Percentiles rank a stretch among this genome's conserved stretches.
These are phyloP conservation scores for Pythium aquatile DNA, from an alignment of 352 stramenopile species.

Conservation along the genomic window DNA sequence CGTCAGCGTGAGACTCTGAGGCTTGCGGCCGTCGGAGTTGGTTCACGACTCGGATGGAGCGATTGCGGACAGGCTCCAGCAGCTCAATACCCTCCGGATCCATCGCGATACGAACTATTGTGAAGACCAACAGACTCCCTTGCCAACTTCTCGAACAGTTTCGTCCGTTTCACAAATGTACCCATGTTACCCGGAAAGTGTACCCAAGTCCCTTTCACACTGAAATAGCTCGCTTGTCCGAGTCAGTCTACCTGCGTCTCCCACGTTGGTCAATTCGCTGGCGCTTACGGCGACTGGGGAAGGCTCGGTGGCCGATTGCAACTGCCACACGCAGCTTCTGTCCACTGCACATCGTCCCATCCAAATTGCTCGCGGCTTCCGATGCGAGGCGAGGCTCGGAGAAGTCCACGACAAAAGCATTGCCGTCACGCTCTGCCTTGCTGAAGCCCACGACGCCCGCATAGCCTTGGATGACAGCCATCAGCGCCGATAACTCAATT, in stretches of 20 bases:
- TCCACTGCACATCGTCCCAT: constrained; percentile 50
- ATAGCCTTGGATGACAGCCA: constrained; percentile 48
- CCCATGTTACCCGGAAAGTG: neutral
- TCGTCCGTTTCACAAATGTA: constrained; percentile 7
- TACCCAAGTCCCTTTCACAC: neutral
- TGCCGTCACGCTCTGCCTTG: constrained; percentile 39
- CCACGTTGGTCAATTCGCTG: constrained; percentile 58
- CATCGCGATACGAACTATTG: neutral
- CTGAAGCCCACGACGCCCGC: constrained; percentile 50
- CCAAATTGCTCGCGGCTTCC: constrained; percentile 44
- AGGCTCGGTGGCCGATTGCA: constrained; percentile 20
- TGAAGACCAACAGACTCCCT: neutral
- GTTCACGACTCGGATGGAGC: neutral
- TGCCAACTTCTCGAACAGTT: neutral
- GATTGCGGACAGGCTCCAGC: neutral
- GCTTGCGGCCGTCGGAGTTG: neutral
- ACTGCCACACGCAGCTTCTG: constrained; percentile 49
- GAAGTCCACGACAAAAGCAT: constrained; percentile 57
- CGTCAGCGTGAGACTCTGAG: neutral
- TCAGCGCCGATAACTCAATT: constrained; percentile 48
- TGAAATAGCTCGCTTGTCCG: neutral
- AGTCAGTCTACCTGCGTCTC: constrained; percentile 33
- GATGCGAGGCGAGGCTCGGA: constrained; percentile 35
- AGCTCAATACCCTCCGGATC: constrained; percentile 6
- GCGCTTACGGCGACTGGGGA: constrained; percentile 58